Conservation (phyloP, 192 early-diverging fungal genomes). For the Gamsiella multidivaricata region DNA sequence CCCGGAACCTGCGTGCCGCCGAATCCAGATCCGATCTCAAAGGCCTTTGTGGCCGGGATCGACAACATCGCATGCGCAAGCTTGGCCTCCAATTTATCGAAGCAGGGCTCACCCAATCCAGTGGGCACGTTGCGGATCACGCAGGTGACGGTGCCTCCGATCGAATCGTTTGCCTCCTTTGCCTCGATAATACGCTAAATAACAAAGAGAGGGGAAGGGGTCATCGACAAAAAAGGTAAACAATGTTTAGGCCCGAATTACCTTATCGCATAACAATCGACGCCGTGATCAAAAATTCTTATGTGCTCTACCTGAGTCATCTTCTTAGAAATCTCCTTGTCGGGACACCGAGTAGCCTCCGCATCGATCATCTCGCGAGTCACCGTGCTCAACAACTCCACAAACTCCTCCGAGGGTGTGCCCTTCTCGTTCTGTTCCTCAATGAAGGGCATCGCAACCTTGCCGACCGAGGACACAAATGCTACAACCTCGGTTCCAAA, state of each 20-base stretch:
- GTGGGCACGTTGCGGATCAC: slow-evolving; percentile 93
- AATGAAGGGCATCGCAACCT: slow-evolving; percentile 79
- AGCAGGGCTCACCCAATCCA: slow-evolving; percentile 97
- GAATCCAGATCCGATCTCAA: slow-evolving; percentile 96
- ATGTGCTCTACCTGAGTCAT: slow-evolving; percentile 92
- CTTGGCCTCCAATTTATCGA: slow-evolving; percentile 97
- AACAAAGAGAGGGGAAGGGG: background rate
- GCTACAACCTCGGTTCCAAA: slow-evolving; percentile 93
- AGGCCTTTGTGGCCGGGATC: slow-evolving; percentile 98
- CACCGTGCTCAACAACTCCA: slow-evolving; percentile 74
- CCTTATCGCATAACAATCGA: too few relatives aligned
- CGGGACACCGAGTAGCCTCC: slow-evolving; percentile 92
- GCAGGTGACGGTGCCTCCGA: slow-evolving; percentile 95
- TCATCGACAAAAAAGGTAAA: background rate
- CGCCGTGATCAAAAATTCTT: too few relatives aligned
- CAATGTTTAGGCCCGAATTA: background rate
- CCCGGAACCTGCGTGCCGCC: slow-evolving; percentile 88
- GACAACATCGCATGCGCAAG: slow-evolving; percentile 99
- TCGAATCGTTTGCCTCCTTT: slow-evolving; percentile 87
- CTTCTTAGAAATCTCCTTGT: slow-evolving; percentile 71
- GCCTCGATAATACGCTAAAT: slow-evolving; percentile 81
- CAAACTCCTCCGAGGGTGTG: slow-evolving; percentile 63
- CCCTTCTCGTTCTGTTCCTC: slow-evolving; percentile 58
- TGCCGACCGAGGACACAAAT: slow-evolving; percentile 91
- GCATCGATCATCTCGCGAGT: slow-evolving; percentile 80